Evolutionary conservation across 371 early-diverging fungal genomes (phyloP).

Genomic region (Nematocida displodere): DNA sequence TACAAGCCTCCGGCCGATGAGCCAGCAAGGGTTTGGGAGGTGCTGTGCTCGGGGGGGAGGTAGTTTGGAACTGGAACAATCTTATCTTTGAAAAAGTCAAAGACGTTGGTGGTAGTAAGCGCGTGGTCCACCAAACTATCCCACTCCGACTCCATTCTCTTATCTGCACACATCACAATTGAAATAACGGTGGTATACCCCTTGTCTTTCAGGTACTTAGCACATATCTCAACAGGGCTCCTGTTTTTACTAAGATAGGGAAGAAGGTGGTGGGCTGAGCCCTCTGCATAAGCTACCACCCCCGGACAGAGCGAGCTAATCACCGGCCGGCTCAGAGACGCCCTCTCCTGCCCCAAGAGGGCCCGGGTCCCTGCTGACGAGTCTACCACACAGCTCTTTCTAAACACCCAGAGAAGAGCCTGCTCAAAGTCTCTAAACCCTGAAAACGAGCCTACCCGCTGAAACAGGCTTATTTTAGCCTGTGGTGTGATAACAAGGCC

Average conservation of each 20-base stretch:
- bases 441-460: not conserved
- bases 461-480: slow-evolving; percentile 22
- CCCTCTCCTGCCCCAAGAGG: not conserved
- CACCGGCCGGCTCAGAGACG: not conserved
- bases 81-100: not conserved
- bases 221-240: slow-evolving; percentile 35
- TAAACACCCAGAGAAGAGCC: not conserved
- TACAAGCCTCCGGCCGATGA: slow-evolving; percentile 36
- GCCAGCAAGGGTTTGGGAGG: slow-evolving; percentile 7
- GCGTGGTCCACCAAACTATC: not conserved
- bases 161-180: slow-evolving; percentile 45
- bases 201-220: not conserved
- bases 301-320: slow-evolving; percentile 43
- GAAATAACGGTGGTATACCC: not conserved
- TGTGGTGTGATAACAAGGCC: slow-evolving; percentile 35
- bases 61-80: not conserved
- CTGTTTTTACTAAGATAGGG: not conserved
- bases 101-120: slow-evolving; percentile 27
- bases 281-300: slow-evolving; percentile 18
- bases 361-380: not conserved
- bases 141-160: slow-evolving; percentile 40
- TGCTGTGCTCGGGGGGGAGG: not conserved
- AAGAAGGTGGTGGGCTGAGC: slow-evolving; percentile 14
- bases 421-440: slow-evolving; percentile 42
- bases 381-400: slow-evolving; percentile 11